phyloP scores from a whole-genome alignment of 495 filamentous ascomycete genomes.

The Letharia lupina region DNA sequence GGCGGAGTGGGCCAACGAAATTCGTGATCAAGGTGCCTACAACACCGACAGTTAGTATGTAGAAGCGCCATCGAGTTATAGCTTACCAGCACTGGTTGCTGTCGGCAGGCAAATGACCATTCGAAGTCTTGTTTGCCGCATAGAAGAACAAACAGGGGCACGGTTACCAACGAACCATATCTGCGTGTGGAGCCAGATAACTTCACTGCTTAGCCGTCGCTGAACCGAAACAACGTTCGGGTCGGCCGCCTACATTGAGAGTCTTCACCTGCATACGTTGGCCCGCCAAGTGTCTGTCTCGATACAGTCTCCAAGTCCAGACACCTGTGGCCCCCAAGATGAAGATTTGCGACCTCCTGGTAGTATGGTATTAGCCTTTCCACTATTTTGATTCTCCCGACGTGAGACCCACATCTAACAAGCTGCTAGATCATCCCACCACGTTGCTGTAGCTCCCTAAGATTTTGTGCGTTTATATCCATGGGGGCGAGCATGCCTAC shows the following conservation, averaged over 20 bases:
- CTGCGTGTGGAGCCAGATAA: slow-evolving; percentile 17
- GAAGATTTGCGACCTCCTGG: slow-evolving; percentile 6
- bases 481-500: background rate
- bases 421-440: slow-evolving; percentile 2
- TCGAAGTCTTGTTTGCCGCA: slow-evolving; percentile 11
- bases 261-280: slow-evolving; percentile 8
- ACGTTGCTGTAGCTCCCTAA: slow-evolving; percentile 1
- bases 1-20: slow-evolving; percentile 3
- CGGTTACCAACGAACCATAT: slow-evolving; percentile 18
- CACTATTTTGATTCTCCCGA: background rate
- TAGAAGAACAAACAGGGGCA: slow-evolving; percentile 11
- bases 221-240: background rate
- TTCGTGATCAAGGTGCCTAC: slow-evolving; percentile 5
- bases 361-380: background rate
- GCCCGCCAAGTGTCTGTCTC: slow-evolving; percentile 15
- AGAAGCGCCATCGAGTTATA: background rate
- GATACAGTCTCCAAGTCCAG: slow-evolving; percentile 9
- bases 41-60: background rate
- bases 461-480: background rate
- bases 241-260: slow-evolving; percentile 1
- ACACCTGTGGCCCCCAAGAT: slow-evolving; percentile 14
- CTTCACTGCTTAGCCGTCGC: slow-evolving; percentile 5
- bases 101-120: slow-evolving; percentile 3
- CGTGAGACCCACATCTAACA: background rate
- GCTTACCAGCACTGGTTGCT: background rate